phyloP scores from a whole-genome alignment of 495 filamentous ascomycete species.

The Xylaria grammica region DNA sequence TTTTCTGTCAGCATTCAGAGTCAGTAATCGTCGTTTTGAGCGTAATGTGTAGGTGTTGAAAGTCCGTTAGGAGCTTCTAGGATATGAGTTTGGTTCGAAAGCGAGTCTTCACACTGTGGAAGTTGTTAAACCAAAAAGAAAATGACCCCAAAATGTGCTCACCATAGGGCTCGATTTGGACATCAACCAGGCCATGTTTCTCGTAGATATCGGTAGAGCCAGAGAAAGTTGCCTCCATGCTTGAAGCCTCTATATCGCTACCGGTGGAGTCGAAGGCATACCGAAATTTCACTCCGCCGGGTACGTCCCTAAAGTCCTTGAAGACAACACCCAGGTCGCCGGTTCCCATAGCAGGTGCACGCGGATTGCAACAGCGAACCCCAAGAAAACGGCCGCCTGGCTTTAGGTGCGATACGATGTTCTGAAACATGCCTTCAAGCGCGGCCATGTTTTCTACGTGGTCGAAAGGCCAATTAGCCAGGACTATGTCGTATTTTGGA shows the following conservation, averaged over 20 bases:
- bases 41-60: too few relatives aligned
- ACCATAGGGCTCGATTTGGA: constrained; percentile 27
- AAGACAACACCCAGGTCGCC: constrained; percentile 33
- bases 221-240: constrained; percentile 22
- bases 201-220: constrained; percentile 28
- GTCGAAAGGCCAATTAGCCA: constrained; percentile 35
- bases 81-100: too few relatives aligned
- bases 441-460: constrained; percentile 29
- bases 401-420: constrained; percentile 33
- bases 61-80: too few relatives aligned
- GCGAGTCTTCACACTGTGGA: too few relatives aligned
- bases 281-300: constrained; percentile 30
- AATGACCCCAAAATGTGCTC: too few relatives aligned
- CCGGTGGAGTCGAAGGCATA: constrained; percentile 10
- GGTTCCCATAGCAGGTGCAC: constrained; percentile 7
- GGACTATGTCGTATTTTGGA: constrained; percentile 38
- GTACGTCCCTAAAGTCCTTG: constrained; percentile 23
- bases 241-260: constrained; percentile 21
- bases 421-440: constrained; percentile 39
- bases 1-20: too few relatives aligned
- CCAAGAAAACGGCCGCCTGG: constrained; percentile 35
- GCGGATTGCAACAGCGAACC: constrained; percentile 22
- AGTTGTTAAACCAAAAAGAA: too few relatives aligned
- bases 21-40: too few relatives aligned
- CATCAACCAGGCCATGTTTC: constrained; percentile 29